These are phyloP conservation scores for Phytophthora megakarya DNA, from an alignment of 352 stramenopile species.

Conservation along the genomic window DNA sequence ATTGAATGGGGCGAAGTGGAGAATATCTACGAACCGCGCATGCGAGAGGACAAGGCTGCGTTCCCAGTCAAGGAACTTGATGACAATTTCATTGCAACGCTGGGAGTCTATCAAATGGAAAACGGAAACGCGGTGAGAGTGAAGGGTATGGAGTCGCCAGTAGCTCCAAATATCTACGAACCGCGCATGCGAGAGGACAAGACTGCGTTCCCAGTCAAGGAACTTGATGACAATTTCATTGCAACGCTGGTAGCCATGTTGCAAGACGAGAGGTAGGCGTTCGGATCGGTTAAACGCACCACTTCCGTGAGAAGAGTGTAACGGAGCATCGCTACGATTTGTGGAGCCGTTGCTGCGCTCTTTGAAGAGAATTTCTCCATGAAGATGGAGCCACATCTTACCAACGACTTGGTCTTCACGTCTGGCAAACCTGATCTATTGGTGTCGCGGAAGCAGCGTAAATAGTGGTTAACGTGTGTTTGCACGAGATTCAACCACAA, in stretches of 20 bases:
- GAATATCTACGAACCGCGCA: conserved; percentile 3
- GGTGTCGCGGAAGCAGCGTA: background rate
- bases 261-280: conserved; percentile 4
- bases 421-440: background rate
- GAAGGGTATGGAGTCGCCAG: too few relatives aligned
- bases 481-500: background rate
- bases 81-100: background rate
- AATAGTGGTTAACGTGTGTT: background rate
- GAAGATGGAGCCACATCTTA: conserved; percentile 1
- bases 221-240: background rate
- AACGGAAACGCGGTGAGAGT: background rate
- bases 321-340: too few relatives aligned
- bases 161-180: conserved; percentile 5
- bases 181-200: conserved; percentile 3
- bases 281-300: background rate
- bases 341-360: too few relatives aligned
- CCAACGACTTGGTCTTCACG: conserved; percentile 1
- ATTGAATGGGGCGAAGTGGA: too few relatives aligned
- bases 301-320: conserved; percentile 6
- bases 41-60: conserved; percentile 2
- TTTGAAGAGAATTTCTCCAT: background rate
- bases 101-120: background rate
- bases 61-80: conserved; percentile 8
- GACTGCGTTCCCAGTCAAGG: conserved; percentile 4
- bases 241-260: background rate